Percentiles rank a stretch among this genome's conserved stretches.
Evolutionary conservation across 179 eudicot genomes (phyloP).

Genomic region (Vitellaria paradoxa): DNA sequence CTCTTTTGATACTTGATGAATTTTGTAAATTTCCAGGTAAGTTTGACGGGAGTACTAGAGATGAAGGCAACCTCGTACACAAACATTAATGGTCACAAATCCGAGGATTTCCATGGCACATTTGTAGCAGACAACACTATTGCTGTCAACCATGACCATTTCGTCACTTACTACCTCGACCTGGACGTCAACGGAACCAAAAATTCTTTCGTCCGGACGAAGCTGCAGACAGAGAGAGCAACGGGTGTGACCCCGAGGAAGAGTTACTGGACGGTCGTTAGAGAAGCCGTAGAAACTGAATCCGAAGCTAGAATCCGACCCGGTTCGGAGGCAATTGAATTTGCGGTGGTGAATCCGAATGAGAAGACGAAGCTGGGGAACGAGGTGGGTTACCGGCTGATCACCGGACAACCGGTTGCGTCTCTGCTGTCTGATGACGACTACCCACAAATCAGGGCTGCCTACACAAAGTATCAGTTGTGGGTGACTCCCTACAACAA

Average conservation of each 20-base stretch:
- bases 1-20: too few relatives aligned
- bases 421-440: slow-evolving; percentile 63
- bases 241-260: slow-evolving; percentile 44
- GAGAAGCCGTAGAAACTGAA: slow-evolving; percentile 41
- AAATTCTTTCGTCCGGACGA: slow-evolving; percentile 54
- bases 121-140: slow-evolving; percentile 49
- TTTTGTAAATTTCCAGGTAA: slow-evolving; percentile 36
- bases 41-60: slow-evolving; percentile 62
- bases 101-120: slow-evolving; percentile 45
- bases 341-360: slow-evolving; percentile 51
- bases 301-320: slow-evolving; percentile 42
- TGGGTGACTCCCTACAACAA: slow-evolving; percentile 69
- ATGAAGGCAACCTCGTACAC: slow-evolving; percentile 59
- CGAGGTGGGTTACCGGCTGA: slow-evolving; percentile 53
- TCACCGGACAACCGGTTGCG: slow-evolving; percentile 50
- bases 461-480: slow-evolving; percentile 70
- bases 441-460: slow-evolving; percentile 59
- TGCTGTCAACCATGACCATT: slow-evolving; percentile 70
- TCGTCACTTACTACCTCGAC: slow-evolving; percentile 66
- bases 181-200: slow-evolving; percentile 54
- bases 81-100: slow-evolving; percentile 20
- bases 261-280: slow-evolving; percentile 65
- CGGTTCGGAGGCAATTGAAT: slow-evolving; percentile 44
- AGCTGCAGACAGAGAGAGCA: slow-evolving; percentile 32
- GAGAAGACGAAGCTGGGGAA: slow-evolving; percentile 70